Base-by-base conservation (phyloP, 345 rosid species). In the Cardamine chenopodiifolia region DNA sequence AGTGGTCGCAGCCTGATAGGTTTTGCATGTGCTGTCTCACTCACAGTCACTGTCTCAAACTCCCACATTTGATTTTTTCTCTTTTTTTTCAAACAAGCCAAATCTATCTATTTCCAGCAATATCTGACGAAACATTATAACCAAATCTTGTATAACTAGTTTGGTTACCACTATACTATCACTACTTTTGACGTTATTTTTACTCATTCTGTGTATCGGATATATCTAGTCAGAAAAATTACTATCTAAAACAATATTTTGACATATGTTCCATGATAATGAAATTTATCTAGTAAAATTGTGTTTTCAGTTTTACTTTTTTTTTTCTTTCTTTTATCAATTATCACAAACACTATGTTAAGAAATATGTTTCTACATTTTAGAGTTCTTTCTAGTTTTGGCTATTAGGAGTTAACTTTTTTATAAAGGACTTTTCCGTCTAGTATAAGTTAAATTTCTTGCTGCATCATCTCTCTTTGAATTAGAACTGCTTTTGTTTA, bases 11-110 rank as follows among this genome's bases (percentile, higher is more conserved):
- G 73, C 53, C 61, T 59, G 44, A 75, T 67, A 28, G 67, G 79
- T 31, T 52, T 68, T 68, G 44, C 75, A 70, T 76, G 80, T 76
- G 75, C 26, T 76, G 79, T 76, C 75, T 68, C 79, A 53, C 55
- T 68, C 79, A 52, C 57, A 6, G 5, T 69, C 79, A 61, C 6
- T 17, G 11, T 61, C 42, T 68, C 58, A 29, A 61, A 52, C 74
- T 52, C 29, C 6, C 61, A 59, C 62, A 5, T 26, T 26, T 26
- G 28, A 26, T 2, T 26, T 26, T 26, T 26, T n/a, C n/a, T n/a
- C n/a, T 26, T 26, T 26, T 3, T 3, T 26, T 2, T 26, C 2
- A 26, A 45, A 45, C 20, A 45, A 60, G 9, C 63, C 25, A 42
- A 32, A 22, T 32, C 58, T 55, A n/a, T 73, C 70, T 31, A 44